Conservation (phyloP, 2,329 filamentous ascomycete genomes). For the Aspergillus latus region DNA sequence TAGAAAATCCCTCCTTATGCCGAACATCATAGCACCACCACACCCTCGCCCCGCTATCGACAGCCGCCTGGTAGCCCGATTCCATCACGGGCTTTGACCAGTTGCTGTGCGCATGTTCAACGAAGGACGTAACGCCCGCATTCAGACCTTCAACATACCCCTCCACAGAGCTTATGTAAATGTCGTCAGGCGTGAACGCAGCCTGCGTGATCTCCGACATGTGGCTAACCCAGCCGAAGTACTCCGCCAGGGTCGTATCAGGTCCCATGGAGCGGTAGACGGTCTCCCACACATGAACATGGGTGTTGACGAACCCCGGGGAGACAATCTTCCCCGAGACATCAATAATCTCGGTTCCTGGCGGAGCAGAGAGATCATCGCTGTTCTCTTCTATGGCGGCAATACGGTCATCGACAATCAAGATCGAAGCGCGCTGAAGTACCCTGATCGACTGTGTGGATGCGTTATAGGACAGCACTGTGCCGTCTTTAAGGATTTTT, state of each 20-base stretch:
- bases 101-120: slow-evolving; percentile 56
- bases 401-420: slow-evolving; percentile 3
- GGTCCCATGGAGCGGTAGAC: slow-evolving; percentile 54
- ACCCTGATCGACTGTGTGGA: background rate
- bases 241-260: slow-evolving; percentile 53
- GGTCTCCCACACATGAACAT: slow-evolving; percentile 59
- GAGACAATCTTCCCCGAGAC: slow-evolving; percentile 19
- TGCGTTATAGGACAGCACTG: background rate
- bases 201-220: background rate
- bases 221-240: slow-evolving; percentile 34
- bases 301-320: slow-evolving; percentile 59
- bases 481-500: slow-evolving; percentile 4
- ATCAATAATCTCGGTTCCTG: background rate
- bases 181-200: slow-evolving; percentile 47
- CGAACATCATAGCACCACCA: slow-evolving; percentile 47
- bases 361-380: background rate
- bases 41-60: slow-evolving; percentile 52
- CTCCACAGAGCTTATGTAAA: slow-evolving; percentile 49
- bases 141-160: slow-evolving; percentile 54
- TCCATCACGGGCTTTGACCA: slow-evolving; percentile 34
- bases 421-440: background rate
- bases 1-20: background rate
- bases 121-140: slow-evolving; percentile 53
- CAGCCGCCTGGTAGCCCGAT: slow-evolving; percentile 48
- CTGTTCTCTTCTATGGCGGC: background rate